Conservation (phyloP, 2,329 filamentous ascomycete genomes). For the Colletotrichum sp. region DNA sequence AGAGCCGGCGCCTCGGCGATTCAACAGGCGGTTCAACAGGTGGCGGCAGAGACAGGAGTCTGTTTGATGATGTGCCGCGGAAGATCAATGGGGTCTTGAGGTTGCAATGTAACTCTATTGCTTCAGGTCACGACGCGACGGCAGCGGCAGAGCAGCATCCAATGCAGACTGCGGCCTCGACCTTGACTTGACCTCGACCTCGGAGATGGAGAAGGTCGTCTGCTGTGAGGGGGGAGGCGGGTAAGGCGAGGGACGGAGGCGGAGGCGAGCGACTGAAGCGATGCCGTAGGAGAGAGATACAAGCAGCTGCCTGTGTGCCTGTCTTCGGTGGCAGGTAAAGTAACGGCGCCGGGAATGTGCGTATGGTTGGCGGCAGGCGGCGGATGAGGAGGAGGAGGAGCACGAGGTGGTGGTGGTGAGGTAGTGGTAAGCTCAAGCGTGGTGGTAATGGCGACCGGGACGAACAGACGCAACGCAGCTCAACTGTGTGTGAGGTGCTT, state of each 20-base stretch:
- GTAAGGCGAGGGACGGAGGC: not conserved
- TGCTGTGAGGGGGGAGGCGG: not conserved
- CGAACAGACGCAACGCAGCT: not conserved
- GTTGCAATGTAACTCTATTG: not conserved
- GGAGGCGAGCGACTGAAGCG: not conserved
- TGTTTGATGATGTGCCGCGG: slow-evolving; percentile 15
- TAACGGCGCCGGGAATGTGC: slow-evolving; percentile 21
- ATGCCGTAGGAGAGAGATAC: not conserved
- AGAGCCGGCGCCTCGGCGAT: slow-evolving; percentile 15
- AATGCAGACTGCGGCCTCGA: not conserved
- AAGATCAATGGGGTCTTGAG: not conserved
- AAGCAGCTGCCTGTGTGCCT: not conserved
- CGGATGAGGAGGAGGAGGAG: not conserved
- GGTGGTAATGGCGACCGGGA: slow-evolving; percentile 19
- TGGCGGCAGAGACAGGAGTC: not conserved
- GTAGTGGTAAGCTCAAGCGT: not conserved
- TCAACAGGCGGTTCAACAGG: not conserved
- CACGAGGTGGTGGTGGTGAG: not conserved
- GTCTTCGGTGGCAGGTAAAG: not conserved
- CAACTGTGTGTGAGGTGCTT: not conserved
- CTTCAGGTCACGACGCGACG: not conserved
- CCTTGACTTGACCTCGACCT: not conserved
- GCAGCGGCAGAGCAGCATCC: not conserved
- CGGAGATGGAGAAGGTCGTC: slow-evolving; percentile 21
- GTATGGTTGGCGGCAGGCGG: not conserved